Base-by-base conservation (phyloP, 495 filamentous ascomycete genomes). In the Podospora comata region DNA sequence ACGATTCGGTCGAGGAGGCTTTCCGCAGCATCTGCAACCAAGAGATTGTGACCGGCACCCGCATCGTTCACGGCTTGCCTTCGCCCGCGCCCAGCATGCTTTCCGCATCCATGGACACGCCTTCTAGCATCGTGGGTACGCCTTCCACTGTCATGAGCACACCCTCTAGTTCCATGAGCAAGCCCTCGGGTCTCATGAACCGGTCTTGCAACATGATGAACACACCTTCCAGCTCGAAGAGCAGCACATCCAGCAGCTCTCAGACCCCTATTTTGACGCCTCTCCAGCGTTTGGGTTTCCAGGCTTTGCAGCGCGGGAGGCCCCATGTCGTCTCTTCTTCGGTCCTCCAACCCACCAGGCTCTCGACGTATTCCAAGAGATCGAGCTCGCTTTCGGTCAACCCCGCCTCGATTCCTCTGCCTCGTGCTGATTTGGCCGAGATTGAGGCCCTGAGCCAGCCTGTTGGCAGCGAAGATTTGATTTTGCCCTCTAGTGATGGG, bases 401-500 rank as follows among this genome's bases (percentile, higher is more conserved):
- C 62, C 82, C 81, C 18, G 76, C 81, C 1, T 77, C 75, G 23
- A 70, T 82, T 27, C 79, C 80, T 13, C 67, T 82, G 18, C 81
- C 83, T 2, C 77, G 74, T 53, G 80, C 80, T 3, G 79, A 81
- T 59, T 27, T 79, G 34, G 73, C 71, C 16, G 79, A 81, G 62
- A 74, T 83, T 11, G 77, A 78, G 69, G 75, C 79, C 26, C 60
- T 79, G 48, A 78, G 78, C 62, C 66, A 32, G 67, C 65, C 72
- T 13, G 79, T 85, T 61, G 91, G 92, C 1, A 94, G 92, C 72
- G 92, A 96, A 74, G 92, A 96, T 71, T 76, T 88, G 58, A 84
- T 96, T 19, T 76, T 91, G 3, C 89, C 90, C 0, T 84, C 90
- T 63, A 92, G 90, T 69, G 89, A 92, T 53, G 89, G 81, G 11